phyloP scores from a whole-genome alignment of 306 rosid species.

The Erythrophleum fordii region DNA sequence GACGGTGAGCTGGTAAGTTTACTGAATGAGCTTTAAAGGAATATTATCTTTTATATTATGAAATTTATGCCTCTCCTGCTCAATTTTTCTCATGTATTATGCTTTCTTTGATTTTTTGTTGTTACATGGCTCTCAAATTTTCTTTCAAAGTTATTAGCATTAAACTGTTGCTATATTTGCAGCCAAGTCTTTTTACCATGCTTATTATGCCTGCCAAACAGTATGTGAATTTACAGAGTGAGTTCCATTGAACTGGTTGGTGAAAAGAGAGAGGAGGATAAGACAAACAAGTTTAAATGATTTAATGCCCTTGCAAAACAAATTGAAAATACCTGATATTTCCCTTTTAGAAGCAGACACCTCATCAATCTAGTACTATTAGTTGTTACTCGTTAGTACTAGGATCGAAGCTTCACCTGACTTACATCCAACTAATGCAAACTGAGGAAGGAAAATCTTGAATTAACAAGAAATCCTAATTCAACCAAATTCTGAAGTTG shows the following conservation, averaged over 20 bases:
- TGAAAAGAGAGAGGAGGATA: background rate
- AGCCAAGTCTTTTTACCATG: too few relatives aligned
- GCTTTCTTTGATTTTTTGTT: background rate
- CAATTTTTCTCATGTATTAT: background rate
- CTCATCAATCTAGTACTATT: background rate
- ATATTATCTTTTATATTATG: background rate
- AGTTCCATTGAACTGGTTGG: background rate
- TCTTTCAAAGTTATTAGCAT: background rate
- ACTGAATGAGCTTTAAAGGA: slow-evolving; percentile 6
- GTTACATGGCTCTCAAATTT: background rate
- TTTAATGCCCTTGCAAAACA: background rate
- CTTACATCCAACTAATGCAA: background rate
- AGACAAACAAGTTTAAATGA: background rate
- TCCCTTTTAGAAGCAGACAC: background rate
- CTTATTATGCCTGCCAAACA: background rate
- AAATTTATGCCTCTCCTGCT: slow-evolving; percentile 3
- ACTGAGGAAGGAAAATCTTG: background rate
- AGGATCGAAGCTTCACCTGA: background rate
- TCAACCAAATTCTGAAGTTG: background rate
- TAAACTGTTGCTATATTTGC: background rate
- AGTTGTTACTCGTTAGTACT: background rate
- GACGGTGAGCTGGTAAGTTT: slow-evolving; percentile 97
- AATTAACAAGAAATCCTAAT: background rate
- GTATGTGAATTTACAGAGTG: background rate
- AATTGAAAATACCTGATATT: background rate